A percentile compares a stretch with the other conserved stretches of the same genome.
These are phyloP conservation scores for Leavenworthia alabamica DNA, from an alignment of 345 rosid genomes.

Conservation along the genomic window DNA sequence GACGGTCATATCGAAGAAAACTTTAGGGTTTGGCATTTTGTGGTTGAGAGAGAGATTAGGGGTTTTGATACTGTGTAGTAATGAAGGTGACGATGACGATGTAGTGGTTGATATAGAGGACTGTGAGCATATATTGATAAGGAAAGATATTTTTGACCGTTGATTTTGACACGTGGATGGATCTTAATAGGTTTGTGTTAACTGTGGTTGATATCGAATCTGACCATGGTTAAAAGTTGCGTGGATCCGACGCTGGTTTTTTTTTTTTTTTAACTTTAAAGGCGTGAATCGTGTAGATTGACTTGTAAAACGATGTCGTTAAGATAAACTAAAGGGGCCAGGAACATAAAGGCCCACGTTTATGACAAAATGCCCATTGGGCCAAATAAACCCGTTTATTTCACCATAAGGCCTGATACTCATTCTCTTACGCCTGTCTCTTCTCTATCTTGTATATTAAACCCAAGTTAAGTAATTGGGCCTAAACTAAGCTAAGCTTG, in stretches of 20 bases:
- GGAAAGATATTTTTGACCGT: not conserved
- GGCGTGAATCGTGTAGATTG: not conserved
- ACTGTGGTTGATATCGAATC: constrained; percentile 23
- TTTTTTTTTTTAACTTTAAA: not conserved
- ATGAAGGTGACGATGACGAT: not conserved
- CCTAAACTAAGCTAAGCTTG: not conserved
- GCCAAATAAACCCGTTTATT: not conserved
- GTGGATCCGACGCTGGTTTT: constrained; percentile 26
- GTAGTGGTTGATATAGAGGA: constrained; percentile 15
- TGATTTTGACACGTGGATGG: constrained; percentile 14
- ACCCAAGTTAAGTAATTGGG: not conserved
- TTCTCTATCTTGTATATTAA: not conserved
- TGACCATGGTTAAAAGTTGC: constrained; percentile 28
- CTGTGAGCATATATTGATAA: constrained; percentile 1
- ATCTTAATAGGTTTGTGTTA: not conserved
- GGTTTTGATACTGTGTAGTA: constrained; percentile 11
- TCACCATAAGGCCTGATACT: not conserved
- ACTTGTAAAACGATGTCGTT: not conserved
- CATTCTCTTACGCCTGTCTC: not conserved
- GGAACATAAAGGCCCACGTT: not conserved
- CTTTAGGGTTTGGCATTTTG: constrained; percentile 40
- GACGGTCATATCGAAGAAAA: constrained; percentile 45
- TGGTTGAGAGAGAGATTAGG: constrained; percentile 14
- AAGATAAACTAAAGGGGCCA: not conserved
- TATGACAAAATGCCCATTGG: not conserved